Conservation (phyloP, 129 eudicot genomes). For the Logfia minima region DNA sequence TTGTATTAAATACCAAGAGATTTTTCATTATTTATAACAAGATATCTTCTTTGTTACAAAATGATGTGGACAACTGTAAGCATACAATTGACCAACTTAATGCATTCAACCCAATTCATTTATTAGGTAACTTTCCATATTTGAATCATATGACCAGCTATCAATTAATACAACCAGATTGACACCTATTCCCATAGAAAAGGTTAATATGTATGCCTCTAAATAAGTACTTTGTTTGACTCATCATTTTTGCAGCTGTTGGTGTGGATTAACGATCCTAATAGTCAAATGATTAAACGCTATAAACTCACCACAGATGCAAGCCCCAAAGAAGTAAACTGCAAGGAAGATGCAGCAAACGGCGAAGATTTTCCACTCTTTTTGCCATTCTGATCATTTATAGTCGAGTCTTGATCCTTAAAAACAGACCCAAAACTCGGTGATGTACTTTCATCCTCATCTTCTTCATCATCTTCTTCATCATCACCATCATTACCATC, state of each 20-base stretch:
- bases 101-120: conserved; percentile 3
- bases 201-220: background rate
- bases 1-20: background rate
- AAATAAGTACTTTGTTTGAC: background rate
- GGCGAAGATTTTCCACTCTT: conserved; percentile 55
- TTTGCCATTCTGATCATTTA: conserved; percentile 37
- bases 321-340: conserved; percentile 53
- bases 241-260: background rate
- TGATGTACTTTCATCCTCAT: conserved; percentile 49
- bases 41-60: background rate
- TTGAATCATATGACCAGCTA: background rate
- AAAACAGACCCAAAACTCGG: conserved; percentile 65
- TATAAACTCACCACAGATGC: conserved; percentile 47
- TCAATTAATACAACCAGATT: background rate
- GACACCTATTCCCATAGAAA: background rate
- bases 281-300: background rate
- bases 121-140: background rate
- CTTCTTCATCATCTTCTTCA: conserved; percentile 51
- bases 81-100: background rate
- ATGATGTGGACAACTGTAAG: background rate
- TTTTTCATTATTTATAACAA: background rate
- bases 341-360: conserved; percentile 64
- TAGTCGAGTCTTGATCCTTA: conserved; percentile 35
- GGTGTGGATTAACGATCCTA: conserved; percentile 4
- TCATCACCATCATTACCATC: conserved; percentile 43